These are phyloP conservation scores for Clarireedia hainanense DNA, from an alignment of 2,329 filamentous ascomycete species.

Conservation along the genomic window DNA sequence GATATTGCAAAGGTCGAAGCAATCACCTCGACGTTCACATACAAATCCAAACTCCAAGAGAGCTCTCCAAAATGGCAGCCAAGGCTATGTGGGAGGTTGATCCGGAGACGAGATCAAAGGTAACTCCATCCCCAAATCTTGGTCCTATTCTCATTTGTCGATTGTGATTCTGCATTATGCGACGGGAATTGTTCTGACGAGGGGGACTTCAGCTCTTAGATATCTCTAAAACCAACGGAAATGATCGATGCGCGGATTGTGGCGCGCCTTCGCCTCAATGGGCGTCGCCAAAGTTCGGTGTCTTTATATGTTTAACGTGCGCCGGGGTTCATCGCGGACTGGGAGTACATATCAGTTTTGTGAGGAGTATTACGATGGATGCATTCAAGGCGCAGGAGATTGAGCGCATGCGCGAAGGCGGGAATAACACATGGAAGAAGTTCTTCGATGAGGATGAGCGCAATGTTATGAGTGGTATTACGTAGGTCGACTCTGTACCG, in stretches of 20 bases:
- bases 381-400: slow-evolving; percentile 93
- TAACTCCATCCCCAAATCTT: slow-evolving; percentile 32
- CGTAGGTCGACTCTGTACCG: slow-evolving; percentile 16
- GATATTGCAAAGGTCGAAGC: no score
- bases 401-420: slow-evolving; percentile 84
- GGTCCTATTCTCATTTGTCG: background rate
- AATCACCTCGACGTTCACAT: no score
- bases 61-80: slow-evolving; percentile 39
- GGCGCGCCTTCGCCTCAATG: slow-evolving; percentile 94
- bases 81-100: slow-evolving; percentile 98
- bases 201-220: slow-evolving; percentile 60
- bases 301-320: slow-evolving; percentile 97
- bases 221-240: slow-evolving; percentile 84
- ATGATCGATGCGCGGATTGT: slow-evolving; percentile 92
- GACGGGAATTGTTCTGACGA: slow-evolving; percentile 7
- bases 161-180: background rate
- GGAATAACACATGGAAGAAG: slow-evolving; percentile 77
- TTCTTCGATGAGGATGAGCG: slow-evolving; percentile 74
- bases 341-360: slow-evolving; percentile 97
- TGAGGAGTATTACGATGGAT: slow-evolving; percentile 97
- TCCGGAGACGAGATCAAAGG: slow-evolving; percentile 93
- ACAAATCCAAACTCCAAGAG: background rate
- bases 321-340: slow-evolving; percentile 90
- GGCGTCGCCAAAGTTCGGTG: slow-evolving; percentile 94
- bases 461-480: slow-evolving; percentile 56